Base-by-base conservation (phyloP, 352 stramenopile genomes). In the Phytophthora kernoviae region DNA sequence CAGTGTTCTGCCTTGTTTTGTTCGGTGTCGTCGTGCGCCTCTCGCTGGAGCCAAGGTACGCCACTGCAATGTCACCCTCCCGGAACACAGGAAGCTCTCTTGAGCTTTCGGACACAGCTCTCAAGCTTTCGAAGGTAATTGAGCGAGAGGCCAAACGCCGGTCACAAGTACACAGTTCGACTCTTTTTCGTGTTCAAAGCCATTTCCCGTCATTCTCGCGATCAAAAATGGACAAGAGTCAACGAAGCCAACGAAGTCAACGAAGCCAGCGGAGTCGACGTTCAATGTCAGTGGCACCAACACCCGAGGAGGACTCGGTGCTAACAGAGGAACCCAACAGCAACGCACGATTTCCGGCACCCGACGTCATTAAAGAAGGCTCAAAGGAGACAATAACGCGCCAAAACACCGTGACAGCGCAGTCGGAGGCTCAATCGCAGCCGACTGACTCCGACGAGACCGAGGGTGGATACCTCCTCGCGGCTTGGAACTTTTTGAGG, bases 71-170 rank as follows among this genome's bases (percentile, higher is more conserved):
- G 37, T 21, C 37, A 6, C 37, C 37, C 18, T 21, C 12, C 9
- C 37, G 15, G 7, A 17, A 43, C 21, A 14, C 12, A 37, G n/a
- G 11, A 41, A 50, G 26, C 1, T 4, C 44, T 12, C 45, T 64
- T 12, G 73, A 79, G 53, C 70, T 91, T 14, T 70, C 79, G 8
- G 73, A 84, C 11, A 91, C 78, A 18, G 82, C 79, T 37, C 62
- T 90, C 9, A 81, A 75, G 48, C 74, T 91, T 8, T 90, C 82
- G 0, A 65, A 75, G 34, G 79, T 91, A 22, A 91, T 90, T 40
- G 76, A 91, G 44, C 73, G 73, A 4, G 79, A 90, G 42, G 67
- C 73, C 11, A 75, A 83, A 53, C 77, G 79, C 1, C 60, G 64
- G 1, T 85, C 78, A 11, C 63, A 58, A 10, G 20, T 75, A 10